Evolutionary conservation across 805 yeast genomes (phyloP), one percentile per base, ranked within the genome.

Genomic region (Ogataea methylovora): DNA sequence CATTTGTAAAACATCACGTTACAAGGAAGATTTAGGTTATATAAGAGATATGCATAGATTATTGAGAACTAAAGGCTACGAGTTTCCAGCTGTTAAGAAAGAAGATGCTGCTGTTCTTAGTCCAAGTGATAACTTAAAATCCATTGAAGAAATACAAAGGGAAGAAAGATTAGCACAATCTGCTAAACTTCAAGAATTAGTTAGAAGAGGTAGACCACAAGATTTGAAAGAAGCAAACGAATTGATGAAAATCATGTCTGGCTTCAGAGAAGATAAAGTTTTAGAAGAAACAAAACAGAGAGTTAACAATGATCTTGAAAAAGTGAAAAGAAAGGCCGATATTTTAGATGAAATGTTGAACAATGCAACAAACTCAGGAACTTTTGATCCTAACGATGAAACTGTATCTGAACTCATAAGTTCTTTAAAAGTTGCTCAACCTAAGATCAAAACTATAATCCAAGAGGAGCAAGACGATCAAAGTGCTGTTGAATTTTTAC

Each of bases 181-280:
- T 42, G 97, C 98, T 13, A 92, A 92, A 61, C 71, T 92, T 44
- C 98, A 92, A 61, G 98, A 92, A 58, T 70, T 92, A 42, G 84
- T 92, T 42, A 79, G 97, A 61, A 73, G 97, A 49, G 98, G 97
- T 27, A 82, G 84, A 56, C 97, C 98, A 6, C 84, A 80, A 43
- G 99, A 92, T 61, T 72, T 92, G 52, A 84, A 81, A 48, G 98
- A 92, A 59, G 99, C 99, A 29, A 92, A 92, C 59, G 85, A 84
- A 47, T 71, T 92, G 58, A 92, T 92, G 98, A 87, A 90, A 56
- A 77, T 92, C 46, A 87, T 92, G 96, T 95, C 97, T 5, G 99
- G 99, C 5, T 92, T 86, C 66, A 84, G 84, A 56, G 86, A 84
- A 49, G 95, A 87, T 54, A 75, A 78, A 40, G 64, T 71, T 14